These are phyloP conservation scores for Candida alai DNA, from an alignment of 805 yeast species.

Conservation along the genomic window DNA sequence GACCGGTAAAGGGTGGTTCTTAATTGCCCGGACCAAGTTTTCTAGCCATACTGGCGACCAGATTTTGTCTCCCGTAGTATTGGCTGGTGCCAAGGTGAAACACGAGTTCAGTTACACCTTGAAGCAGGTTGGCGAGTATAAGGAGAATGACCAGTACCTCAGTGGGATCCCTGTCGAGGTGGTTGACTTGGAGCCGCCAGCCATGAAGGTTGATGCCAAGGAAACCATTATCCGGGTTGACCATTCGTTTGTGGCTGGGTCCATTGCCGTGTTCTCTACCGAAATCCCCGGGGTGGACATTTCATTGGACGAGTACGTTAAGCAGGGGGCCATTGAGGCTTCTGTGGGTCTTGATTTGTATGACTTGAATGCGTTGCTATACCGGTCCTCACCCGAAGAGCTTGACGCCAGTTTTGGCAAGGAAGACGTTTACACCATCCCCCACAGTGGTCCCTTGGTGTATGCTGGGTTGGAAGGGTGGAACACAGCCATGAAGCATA, in stretches of 20 bases:
- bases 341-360: constrained; percentile 55
- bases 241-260: constrained; percentile 75
- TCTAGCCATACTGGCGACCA: constrained; percentile 42
- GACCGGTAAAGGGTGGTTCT: constrained; percentile 84
- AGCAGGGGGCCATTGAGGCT: constrained; percentile 74
- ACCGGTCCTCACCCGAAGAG: constrained; percentile 83
- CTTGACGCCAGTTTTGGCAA: constrained; percentile 70
- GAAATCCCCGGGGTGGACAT: constrained; percentile 62
- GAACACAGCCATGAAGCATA: constrained; percentile 61
- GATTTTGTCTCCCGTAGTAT: constrained; percentile 49
- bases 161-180: constrained; percentile 67
- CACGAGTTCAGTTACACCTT: constrained; percentile 58
- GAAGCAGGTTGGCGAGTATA: constrained; percentile 47
- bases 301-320: constrained; percentile 60
- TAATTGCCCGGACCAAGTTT: constrained; percentile 86
- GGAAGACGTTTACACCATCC: constrained; percentile 72
- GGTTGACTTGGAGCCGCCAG: constrained; percentile 48
- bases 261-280: constrained; percentile 81
- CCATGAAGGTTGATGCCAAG: constrained; percentile 40
- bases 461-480: constrained; percentile 96
- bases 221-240: constrained; percentile 58
- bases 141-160: constrained; percentile 39
- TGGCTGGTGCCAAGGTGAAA: constrained; percentile 58
- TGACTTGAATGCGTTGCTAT: constrained; percentile 73
- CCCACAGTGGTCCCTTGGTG: constrained; percentile 66